Base-by-base conservation (phyloP, 192 early-diverging fungal species). In the Phycomyces nitens region DNA sequence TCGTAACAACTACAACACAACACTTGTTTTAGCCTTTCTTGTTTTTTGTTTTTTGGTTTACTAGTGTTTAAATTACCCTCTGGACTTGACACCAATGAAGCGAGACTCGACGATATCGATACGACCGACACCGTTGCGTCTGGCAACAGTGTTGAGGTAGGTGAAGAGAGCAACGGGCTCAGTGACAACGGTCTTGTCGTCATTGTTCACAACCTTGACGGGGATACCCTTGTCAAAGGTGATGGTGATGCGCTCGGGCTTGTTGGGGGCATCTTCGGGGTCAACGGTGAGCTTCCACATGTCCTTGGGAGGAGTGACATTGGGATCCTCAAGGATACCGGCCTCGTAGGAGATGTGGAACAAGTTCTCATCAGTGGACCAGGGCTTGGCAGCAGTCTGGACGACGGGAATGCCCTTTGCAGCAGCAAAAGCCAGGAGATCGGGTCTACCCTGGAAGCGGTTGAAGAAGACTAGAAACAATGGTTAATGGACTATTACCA, bases 231-330 rank as follows among this genome's bases (percentile, higher is more conserved):
- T 77, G 70, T 87, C 77, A 73, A 99, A 99, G 53, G 84, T 81
- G 69, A 99, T 96, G 47, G 82, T 82, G 78, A 99, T 94, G 57
- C 88, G 91, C 84, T 99, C 97, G 49, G 95, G 92, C 20, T 85
- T 91, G 81, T 94, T 89, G 74, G 97, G 97, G 0, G 97, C 94
- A 63, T 96, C 89, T 74, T 98, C 97, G 41, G 97, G 95, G 72
- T 94, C 91, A 42, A 94, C 92, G 15, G 94, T 98, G 34, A 99
- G 83, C 81, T 98, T 97, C 97, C 96, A 98, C 97, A 98, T 99
- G 69, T 98, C 94, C 73, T 85, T 88, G 71, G 95, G 95, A 51
- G 97, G 97, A n/a, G 94, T 94, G 51, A 85, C 82, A 78, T 92
- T 84, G 56, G 97, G 97, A 69, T 99, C 93, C 77, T 99, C 95